Evolutionary conservation across 1,284 basidiomycete genomes (phyloP).

Genomic region (Wallemia ichthyophaga): DNA sequence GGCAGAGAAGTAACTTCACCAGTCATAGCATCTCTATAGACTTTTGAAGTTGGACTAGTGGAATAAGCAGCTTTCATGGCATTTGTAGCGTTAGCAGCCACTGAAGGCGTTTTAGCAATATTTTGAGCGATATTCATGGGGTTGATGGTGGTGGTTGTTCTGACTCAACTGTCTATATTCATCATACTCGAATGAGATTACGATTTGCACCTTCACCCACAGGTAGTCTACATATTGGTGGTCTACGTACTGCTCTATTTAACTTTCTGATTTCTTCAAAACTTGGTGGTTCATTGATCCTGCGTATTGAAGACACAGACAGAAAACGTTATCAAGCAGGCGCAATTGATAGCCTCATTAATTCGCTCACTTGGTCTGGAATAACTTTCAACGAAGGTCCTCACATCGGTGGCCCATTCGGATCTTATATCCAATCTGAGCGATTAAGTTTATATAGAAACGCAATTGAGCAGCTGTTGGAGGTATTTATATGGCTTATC

Average conservation of each 20-base stretch:
- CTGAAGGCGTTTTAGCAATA: neutral
- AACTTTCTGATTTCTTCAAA: slow-evolving; percentile 66
- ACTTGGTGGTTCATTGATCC: slow-evolving; percentile 53
- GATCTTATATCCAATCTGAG: slow-evolving; percentile 65
- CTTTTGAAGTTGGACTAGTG: neutral
- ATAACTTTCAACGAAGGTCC: slow-evolving; percentile 72
- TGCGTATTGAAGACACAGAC: slow-evolving; percentile 90
- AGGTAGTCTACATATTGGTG: slow-evolving; percentile 73
- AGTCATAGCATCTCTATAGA: slow-evolving; percentile 18
- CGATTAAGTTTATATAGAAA: slow-evolving; percentile 50
- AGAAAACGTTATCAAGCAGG: slow-evolving; percentile 9
- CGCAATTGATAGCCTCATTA: neutral
- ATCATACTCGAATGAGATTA: slow-evolving; percentile 13
- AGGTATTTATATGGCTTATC: slow-evolving; percentile 20
- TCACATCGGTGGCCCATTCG: slow-evolving; percentile 35
- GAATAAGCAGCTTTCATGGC: neutral
- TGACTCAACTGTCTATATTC: no score
- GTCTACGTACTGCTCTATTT: slow-evolving; percentile 79
- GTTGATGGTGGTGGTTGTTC: neutral
- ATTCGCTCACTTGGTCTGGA: slow-evolving; percentile 47
- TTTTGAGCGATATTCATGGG: neutral
- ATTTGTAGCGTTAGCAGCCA: neutral
- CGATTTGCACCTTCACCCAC: slow-evolving; percentile 95
- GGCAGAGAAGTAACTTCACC: slow-evolving; percentile 19
- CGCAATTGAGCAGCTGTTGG: slow-evolving; percentile 41